These are phyloP conservation scores for Straminergon stramineum DNA, from an alignment of 225 moss, liverwort and hornwort genomes.

Conservation along the genomic window DNA sequence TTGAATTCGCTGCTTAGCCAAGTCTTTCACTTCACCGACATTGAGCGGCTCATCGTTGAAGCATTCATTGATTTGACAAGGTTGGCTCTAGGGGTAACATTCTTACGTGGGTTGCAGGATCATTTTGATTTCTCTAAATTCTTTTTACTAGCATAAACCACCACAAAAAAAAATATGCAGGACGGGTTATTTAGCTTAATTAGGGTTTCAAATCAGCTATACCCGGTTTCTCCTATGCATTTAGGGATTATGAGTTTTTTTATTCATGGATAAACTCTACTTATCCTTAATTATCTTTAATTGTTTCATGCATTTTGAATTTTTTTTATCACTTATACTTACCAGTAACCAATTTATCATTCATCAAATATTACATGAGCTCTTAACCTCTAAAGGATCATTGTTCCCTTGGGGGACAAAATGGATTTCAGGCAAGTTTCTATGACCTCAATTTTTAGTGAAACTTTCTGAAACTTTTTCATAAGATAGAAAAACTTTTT, in stretches of 20 bases:
- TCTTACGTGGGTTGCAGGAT: not conserved
- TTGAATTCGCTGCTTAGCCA: not conserved
- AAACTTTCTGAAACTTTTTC: no score
- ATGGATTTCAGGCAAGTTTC: no score
- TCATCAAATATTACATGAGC: not conserved
- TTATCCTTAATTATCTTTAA: not conserved
- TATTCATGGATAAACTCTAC: not conserved
- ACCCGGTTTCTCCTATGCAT: rapidly evolving
- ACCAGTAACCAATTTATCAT: not conserved
- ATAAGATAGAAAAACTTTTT: no score
- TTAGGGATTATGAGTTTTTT: not conserved
- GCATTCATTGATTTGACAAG: not conserved
- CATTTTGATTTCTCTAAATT: not conserved
- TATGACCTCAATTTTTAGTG: no score
- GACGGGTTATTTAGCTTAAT: not conserved
- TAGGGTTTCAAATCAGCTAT: not conserved
- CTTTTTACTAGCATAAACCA: not conserved
- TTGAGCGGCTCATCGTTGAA: not conserved
- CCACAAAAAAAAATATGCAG: rapidly evolving
- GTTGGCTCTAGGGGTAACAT: not conserved
- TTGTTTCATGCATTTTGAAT: not conserved
- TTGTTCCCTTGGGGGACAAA: no score
- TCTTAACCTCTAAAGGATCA: no score
- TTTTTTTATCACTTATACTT: not conserved
- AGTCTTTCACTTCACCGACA: not conserved